Evolutionary conservation across 2,329 filamentous ascomycete genomes (phyloP).

Genomic region (Polytolypa hystricis): DNA sequence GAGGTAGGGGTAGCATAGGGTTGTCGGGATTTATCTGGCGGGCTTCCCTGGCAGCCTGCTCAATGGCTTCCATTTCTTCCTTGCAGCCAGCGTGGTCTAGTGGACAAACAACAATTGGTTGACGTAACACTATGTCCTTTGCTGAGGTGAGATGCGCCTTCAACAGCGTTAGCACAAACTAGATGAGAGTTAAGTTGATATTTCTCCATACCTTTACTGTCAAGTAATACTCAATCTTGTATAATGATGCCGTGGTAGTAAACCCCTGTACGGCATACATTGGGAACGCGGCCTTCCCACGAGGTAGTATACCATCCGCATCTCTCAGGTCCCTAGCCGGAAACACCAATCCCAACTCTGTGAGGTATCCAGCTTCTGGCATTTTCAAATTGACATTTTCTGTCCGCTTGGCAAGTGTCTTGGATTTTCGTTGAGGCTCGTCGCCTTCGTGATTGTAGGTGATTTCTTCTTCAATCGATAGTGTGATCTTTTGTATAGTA

Average conservation of each 20-base stretch:
- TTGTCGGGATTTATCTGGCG: slow-evolving; percentile 79
- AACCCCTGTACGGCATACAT: slow-evolving; percentile 82
- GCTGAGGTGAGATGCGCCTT: slow-evolving; percentile 82
- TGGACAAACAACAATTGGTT: slow-evolving; percentile 92
- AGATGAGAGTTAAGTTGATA: slow-evolving; percentile 3
- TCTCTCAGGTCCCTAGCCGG: slow-evolving; percentile 83
- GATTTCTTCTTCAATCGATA: slow-evolving; percentile 92
- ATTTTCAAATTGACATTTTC: slow-evolving; percentile 73
- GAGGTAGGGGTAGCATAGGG: slow-evolving; percentile 79
- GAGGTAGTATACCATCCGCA: slow-evolving; percentile 71
- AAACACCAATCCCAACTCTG: slow-evolving; percentile 82
- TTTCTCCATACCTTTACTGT: slow-evolving; percentile 67
- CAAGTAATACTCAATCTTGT: slow-evolving; percentile 97
- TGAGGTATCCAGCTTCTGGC: slow-evolving; percentile 84
- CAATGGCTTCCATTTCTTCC: slow-evolving; percentile 97
- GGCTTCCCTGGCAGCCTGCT: slow-evolving; percentile 88
- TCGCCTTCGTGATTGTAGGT: slow-evolving; percentile 98
- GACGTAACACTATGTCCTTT: slow-evolving; percentile 75
- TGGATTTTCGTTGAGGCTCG: slow-evolving; percentile 81
- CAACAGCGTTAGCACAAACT: not conserved
- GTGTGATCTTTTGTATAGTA: slow-evolving; percentile 85
- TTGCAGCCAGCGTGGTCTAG: slow-evolving; percentile 93
- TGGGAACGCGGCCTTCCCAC: slow-evolving; percentile 78
- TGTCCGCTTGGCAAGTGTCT: slow-evolving; percentile 72
- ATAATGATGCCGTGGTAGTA: slow-evolving; percentile 83